Evolutionary conservation across 331 rosid genomes (phyloP).

Genomic region (Acacia pycnantha): DNA sequence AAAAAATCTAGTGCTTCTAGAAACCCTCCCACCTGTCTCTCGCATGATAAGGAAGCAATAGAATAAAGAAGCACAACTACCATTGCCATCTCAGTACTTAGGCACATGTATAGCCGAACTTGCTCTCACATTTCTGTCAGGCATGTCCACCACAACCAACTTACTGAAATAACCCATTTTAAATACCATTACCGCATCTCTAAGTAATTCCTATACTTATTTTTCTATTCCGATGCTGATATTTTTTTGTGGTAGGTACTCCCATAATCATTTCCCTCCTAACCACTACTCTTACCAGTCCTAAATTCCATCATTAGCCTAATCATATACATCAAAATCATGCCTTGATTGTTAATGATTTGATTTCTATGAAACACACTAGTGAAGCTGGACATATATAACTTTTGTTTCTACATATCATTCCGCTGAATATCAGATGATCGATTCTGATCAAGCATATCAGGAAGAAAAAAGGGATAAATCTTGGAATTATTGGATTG

Average conservation of each 20-base stretch:
- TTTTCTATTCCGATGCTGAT: background rate
- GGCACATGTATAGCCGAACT: conserved; percentile 49
- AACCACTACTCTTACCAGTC: background rate
- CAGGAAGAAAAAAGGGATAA: background rate
- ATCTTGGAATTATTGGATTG: background rate
- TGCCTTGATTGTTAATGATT: background rate
- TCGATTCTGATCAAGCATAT: background rate
- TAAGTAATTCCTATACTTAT: background rate
- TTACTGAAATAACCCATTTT: conserved; percentile 14
- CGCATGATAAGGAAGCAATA: conserved; percentile 45
- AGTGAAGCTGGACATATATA: background rate
- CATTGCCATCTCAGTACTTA: conserved; percentile 47
- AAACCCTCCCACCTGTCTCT: conserved; percentile 30
- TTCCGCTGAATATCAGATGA: background rate
- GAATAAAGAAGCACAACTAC: conserved; percentile 64
- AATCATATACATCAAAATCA: background rate
- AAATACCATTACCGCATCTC: background rate
- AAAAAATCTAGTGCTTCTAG: conserved; percentile 61
- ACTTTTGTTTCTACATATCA: background rate
- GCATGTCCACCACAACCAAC: conserved; percentile 52
- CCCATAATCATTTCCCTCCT: background rate
- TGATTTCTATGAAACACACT: background rate
- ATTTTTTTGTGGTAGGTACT: background rate
- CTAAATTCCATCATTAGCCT: background rate
- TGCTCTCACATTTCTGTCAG: conserved; percentile 40